Conservation (phyloP, 2,329 filamentous ascomycete species). For the Lasiodiplodia hormozganensis region DNA sequence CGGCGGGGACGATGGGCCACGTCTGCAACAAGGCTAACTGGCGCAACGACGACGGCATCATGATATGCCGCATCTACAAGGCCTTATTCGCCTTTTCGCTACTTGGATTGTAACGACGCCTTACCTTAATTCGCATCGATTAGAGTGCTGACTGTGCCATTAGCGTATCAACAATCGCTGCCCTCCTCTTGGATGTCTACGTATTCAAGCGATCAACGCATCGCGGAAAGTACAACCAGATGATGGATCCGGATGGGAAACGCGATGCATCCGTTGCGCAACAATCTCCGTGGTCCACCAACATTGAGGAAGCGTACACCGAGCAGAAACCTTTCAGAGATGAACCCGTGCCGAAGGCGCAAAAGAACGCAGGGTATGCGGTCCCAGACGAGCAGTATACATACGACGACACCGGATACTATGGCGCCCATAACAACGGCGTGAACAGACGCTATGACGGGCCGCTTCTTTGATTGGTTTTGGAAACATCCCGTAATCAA, state of each 20-base stretch:
- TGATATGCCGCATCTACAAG: constrained; percentile 66
- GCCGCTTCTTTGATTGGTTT: background rate
- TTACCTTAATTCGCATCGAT: background rate
- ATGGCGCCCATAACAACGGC: constrained; percentile 38
- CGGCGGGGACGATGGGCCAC: constrained; percentile 59
- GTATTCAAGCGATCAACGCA: constrained; percentile 54
- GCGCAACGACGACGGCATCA: constrained; percentile 61
- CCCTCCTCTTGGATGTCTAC: constrained; percentile 58
- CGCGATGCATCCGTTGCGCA: constrained; percentile 4
- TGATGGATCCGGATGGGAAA: constrained; percentile 50
- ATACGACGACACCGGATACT: constrained; percentile 49
- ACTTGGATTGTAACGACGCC: constrained; percentile 50
- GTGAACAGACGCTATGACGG: background rate
- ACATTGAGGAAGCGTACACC: constrained; percentile 40
- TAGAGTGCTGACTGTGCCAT: background rate
- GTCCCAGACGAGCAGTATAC: constrained; percentile 52
- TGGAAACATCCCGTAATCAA: background rate
- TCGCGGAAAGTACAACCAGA: constrained; percentile 57
- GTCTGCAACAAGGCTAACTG: constrained; percentile 59
- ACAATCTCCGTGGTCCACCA: constrained; percentile 29
- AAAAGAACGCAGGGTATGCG: constrained; percentile 46
- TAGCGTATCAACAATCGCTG: constrained; percentile 55
- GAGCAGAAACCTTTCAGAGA: constrained; percentile 33
- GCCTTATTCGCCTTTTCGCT: constrained; percentile 64
- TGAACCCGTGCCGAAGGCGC: constrained; percentile 40